Evolutionary conservation across 208 protist species (phyloP).

Genomic region (Trypanosoma congolense): DNA sequence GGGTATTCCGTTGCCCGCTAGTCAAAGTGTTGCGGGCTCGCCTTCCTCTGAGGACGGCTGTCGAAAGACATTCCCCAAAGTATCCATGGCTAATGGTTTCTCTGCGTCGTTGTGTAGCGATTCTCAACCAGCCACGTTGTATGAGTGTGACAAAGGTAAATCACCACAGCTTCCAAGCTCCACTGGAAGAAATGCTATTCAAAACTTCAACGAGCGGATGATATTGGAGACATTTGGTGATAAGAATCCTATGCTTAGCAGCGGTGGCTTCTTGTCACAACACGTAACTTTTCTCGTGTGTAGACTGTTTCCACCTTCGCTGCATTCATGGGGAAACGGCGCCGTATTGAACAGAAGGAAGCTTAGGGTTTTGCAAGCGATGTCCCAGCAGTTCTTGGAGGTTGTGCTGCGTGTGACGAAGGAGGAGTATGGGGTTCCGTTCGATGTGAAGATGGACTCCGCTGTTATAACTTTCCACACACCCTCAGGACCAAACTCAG

Average conservation of each 20-base stretch:
- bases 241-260: conserved; percentile 2
- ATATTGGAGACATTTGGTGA: conserved; percentile 5
- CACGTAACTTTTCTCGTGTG: conserved; percentile 33
- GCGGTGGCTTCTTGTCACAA: conserved; percentile 10
- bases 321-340: conserved; percentile 3
- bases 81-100: no score
- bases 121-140: no score
- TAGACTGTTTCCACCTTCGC: conserved; percentile 26
- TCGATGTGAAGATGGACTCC: conserved; percentile 33
- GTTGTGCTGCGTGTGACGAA: conserved; percentile 21
- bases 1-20: no score
- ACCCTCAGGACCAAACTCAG: conserved; percentile 19
- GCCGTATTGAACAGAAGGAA: conserved; percentile 3
- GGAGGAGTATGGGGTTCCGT: conserved; percentile 22
- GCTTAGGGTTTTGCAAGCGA: conserved; percentile 8
- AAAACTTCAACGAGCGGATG: background rate
- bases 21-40: no score
- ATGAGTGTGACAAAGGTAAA: no score
- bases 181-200: background rate
- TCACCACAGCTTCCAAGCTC: no score
- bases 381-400: conserved; percentile 24
- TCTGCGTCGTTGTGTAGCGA: no score
- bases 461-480: conserved; percentile 36
- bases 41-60: no score
- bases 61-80: no score